Evolutionary conservation across 2,329 filamentous ascomycete species (phyloP), one percentile per base, ranked within the genome.

Genomic region (Microcera coccophila): DNA sequence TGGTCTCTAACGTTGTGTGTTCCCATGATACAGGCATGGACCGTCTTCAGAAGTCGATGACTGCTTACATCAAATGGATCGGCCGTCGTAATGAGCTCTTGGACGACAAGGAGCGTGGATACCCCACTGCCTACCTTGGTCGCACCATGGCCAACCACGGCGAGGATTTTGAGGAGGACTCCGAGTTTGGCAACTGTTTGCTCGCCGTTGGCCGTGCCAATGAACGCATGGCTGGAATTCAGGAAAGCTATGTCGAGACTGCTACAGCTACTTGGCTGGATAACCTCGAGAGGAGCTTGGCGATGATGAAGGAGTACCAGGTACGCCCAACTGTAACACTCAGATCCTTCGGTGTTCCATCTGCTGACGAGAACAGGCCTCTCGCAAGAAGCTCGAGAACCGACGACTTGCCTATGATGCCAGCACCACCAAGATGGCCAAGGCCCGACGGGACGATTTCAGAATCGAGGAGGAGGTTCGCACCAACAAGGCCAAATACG

Each of bases 261-360:
- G 85, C 89, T 49, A 94, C 86, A 14, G 78, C 81, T 24, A 85
- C 79, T 62, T 96, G 91, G 91, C 75, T 95, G 44, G 90, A 96
- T 64, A 90, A 87, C n/a, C 73, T 95, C 17, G 91, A 97, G 65
- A 77, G 90, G 53, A 94, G 86, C 19, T 68, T 95, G 39, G 84
- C 88, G 26, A 93, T 95, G 76, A 91, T 97, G 88, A 96, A 95
- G 65, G 93, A 97, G 62, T 97, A 95, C 59, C 90, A 96, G 77
- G 87, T 91, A 75, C 15, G 29, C 15, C 15, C 5, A n/a, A 14
- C 15, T n/a, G 15, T 5, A 32, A n/a, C n/a, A 15, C 7, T 32
- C 7, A 15, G 29, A 32, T 8, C 29, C n/a, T 15, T 32, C 5
- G 8, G n/a, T 7, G 20, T 28, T 4, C 16, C 5, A 4, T 14